A percentile compares a stretch with the other conserved stretches of the same genome.
These are phyloP conservation scores for Rosa lucieae DNA, from an alignment of 306 rosid species.

Conservation along the genomic window DNA sequence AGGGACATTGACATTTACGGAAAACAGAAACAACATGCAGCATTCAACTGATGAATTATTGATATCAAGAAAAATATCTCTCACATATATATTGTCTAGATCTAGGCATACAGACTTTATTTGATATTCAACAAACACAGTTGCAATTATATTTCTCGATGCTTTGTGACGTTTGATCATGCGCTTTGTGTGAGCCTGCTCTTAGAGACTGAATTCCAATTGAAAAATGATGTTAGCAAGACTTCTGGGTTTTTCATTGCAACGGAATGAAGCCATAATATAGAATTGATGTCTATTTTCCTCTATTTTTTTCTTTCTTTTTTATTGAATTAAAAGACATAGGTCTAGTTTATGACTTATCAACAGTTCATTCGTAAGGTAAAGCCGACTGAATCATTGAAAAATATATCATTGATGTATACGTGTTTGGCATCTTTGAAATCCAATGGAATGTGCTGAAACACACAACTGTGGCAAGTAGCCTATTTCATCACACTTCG, in stretches of 20 bases:
- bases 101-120: not conserved
- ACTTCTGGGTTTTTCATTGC: not conserved
- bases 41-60: not conserved
- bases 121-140: not conserved
- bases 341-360: not conserved
- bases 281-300: not conserved
- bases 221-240: not conserved
- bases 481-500: not conserved
- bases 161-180: not conserved
- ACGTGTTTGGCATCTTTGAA: conserved; percentile 1
- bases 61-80: not conserved
- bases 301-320: not conserved
- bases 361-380: not conserved
- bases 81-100: not conserved
- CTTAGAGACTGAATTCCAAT: not conserved
- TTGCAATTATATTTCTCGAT: not conserved
- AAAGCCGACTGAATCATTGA: conserved; percentile 11
- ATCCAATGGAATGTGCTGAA: conserved; percentile 5
- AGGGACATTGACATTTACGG: not conserved
- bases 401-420: not conserved
- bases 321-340: not conserved
- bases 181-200: not conserved
- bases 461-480: not conserved
- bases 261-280: not conserved
- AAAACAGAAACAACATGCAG: not conserved